phyloP scores from a whole-genome alignment of 805 yeast genomes.

The Scheffersomyces stipitis region DNA sequence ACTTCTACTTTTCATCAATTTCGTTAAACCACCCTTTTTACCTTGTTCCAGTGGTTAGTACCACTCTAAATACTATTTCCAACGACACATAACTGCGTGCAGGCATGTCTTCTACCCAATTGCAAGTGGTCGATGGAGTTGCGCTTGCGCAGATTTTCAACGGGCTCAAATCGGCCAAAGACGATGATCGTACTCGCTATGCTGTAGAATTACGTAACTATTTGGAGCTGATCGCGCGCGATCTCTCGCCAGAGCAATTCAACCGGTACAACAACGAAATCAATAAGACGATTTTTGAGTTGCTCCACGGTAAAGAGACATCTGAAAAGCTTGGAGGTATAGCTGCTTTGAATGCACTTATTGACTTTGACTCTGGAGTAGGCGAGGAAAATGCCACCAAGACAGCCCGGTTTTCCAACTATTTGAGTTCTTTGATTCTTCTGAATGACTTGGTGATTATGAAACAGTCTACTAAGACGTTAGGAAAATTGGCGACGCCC shows the following conservation, averaged over 20 bases:
- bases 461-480: slow-evolving; percentile 80
- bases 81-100: too few relatives aligned
- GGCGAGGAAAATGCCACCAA: slow-evolving; percentile 82
- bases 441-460: slow-evolving; percentile 82
- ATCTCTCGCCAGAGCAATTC: slow-evolving; percentile 77
- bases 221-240: slow-evolving; percentile 72
- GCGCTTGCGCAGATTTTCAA: slow-evolving; percentile 53
- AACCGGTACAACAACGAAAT: slow-evolving; percentile 80
- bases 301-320: slow-evolving; percentile 72
- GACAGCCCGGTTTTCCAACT: slow-evolving; percentile 89
- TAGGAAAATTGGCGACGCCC: slow-evolving; percentile 86
- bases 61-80: too few relatives aligned
- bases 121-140: slow-evolving; percentile 45
- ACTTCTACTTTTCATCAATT: too few relatives aligned
- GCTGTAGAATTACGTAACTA: slow-evolving; percentile 72
- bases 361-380: slow-evolving; percentile 75
- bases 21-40: too few relatives aligned
- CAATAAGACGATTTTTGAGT: slow-evolving; percentile 82
- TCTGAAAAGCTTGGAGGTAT: slow-evolving; percentile 85
- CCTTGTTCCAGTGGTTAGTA: too few relatives aligned
- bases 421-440: slow-evolving; percentile 67
- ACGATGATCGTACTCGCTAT: slow-evolving; percentile 48
- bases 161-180: slow-evolving; percentile 46
- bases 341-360: slow-evolving; percentile 83
- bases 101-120: slow-evolving; percentile 27